phyloP scores from a whole-genome alignment of 225 moss, liverwort and hornwort species.

The Marchantia paleacea region DNA sequence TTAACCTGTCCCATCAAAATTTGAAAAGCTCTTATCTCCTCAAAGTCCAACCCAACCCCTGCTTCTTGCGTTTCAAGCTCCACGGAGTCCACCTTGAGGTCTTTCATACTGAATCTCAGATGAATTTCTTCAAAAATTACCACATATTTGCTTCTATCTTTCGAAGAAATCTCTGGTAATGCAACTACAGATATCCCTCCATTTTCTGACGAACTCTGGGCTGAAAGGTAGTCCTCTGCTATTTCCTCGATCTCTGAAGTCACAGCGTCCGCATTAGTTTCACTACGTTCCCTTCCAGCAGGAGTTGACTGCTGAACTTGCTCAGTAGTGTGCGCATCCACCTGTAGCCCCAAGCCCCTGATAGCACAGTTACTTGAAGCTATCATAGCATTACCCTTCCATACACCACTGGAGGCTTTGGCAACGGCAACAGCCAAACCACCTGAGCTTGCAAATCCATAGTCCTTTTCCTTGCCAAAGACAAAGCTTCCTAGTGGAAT shows the following conservation, averaged over 20 bases:
- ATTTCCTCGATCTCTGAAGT: constrained; percentile 27
- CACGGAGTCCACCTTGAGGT: constrained; percentile 53
- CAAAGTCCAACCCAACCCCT: constrained; percentile 63
- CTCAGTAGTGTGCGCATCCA: constrained; percentile 14
- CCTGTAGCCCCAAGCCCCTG: constrained; percentile 50
- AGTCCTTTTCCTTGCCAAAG: constrained; percentile 61
- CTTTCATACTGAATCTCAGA: constrained; percentile 51
- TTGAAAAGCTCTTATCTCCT: constrained; percentile 64
- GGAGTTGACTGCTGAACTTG: neutral
- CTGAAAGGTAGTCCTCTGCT: constrained; percentile 26
- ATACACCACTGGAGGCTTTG: constrained; percentile 51
- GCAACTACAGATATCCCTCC: constrained; percentile 11
- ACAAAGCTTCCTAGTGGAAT: constrained; percentile 66
- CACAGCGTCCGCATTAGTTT: neutral
- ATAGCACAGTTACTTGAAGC: constrained; percentile 50
- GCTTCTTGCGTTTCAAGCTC: constrained; percentile 77
- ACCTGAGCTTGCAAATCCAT: constrained; percentile 49
- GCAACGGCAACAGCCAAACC: constrained; percentile 64
- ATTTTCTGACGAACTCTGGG: constrained; percentile 3
- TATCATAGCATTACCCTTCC: constrained; percentile 42
- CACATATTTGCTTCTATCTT: constrained; percentile 36
- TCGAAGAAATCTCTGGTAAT: constrained; percentile 9
- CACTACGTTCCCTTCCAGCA: neutral
- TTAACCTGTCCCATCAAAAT: constrained; percentile 65
- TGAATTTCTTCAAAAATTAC: constrained; percentile 62